Evolutionary conservation across 768 basidiomycete genomes (phyloP).

Genomic region (Mycena galericulata): DNA sequence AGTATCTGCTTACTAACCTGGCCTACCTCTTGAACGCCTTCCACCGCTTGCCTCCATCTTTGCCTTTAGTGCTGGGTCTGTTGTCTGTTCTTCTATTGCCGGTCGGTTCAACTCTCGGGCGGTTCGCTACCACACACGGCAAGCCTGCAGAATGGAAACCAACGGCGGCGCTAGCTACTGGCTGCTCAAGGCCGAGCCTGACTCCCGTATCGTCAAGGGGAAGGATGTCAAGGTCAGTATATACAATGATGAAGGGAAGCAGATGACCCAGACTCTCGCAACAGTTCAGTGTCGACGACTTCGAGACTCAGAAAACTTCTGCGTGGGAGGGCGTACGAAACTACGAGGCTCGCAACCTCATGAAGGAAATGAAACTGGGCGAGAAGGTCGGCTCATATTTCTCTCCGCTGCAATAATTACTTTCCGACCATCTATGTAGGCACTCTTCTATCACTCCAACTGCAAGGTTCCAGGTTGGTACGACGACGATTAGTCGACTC

Average conservation of each 20-base stretch:
- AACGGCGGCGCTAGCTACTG: constrained; percentile 55
- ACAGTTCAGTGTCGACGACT: constrained; percentile 90
- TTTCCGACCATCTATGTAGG: constrained; percentile 52
- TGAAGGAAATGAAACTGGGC: constrained; percentile 83
- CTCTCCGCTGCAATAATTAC: background rate
- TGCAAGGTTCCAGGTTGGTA: constrained; percentile 81
- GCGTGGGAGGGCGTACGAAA: constrained; percentile 93
- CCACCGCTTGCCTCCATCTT: constrained; percentile 1
- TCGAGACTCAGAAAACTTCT: constrained; percentile 75
- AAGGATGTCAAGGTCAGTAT: constrained; percentile 84
- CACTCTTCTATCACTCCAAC: constrained; percentile 90
- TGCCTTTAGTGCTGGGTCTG: background rate
- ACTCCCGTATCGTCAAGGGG: constrained; percentile 86
- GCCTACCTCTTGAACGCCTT: background rate
- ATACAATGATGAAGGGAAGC: constrained; percentile 1
- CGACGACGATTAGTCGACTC: background rate
- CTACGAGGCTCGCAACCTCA: constrained; percentile 84
- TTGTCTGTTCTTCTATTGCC: background rate
- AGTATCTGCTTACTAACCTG: background rate
- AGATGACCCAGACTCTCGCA: background rate
- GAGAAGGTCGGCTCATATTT: constrained; percentile 66
- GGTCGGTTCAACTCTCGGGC: background rate
- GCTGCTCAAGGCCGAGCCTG: constrained; percentile 91
- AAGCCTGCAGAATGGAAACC: constrained; percentile 5
- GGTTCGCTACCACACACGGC: background rate